Evolutionary conservation across 139 green algal genomes (phyloP).

Genomic region (Dunaliella primolecta): DNA sequence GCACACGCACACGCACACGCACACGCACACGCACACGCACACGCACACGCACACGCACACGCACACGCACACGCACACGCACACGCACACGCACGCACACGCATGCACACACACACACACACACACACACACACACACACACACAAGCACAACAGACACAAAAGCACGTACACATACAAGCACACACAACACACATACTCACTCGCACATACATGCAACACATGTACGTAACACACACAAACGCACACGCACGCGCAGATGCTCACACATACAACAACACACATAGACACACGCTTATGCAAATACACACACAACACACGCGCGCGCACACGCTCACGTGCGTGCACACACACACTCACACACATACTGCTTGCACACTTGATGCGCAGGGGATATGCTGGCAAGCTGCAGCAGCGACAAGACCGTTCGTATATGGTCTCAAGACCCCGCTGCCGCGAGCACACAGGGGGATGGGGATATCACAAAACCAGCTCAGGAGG

Average conservation of each 20-base stretch:
- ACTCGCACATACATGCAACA: too few species aligned
- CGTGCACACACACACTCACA: background rate
- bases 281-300: background rate
- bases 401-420: slow-evolving; percentile 88
- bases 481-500: too few species aligned
- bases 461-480: background rate
- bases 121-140: background rate
- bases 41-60: background rate
- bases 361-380: background rate
- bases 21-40: background rate
- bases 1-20: too few species aligned
- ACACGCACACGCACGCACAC: background rate
- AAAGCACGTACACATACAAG: background rate
- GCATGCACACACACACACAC: background rate
- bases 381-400: slow-evolving; percentile 61
- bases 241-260: too few species aligned
- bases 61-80: background rate
- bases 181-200: too few species aligned
- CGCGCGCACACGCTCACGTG: background rate
- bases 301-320: background rate
- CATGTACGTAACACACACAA: too few species aligned
- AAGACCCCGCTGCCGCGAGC: background rate
- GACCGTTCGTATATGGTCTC: slow-evolving; percentile 85
- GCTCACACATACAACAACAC: too few species aligned
- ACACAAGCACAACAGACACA: background rate